Evolutionary conservation across 148 eudicot species (phyloP).

Genomic region (Dysphania ambrosioides): DNA sequence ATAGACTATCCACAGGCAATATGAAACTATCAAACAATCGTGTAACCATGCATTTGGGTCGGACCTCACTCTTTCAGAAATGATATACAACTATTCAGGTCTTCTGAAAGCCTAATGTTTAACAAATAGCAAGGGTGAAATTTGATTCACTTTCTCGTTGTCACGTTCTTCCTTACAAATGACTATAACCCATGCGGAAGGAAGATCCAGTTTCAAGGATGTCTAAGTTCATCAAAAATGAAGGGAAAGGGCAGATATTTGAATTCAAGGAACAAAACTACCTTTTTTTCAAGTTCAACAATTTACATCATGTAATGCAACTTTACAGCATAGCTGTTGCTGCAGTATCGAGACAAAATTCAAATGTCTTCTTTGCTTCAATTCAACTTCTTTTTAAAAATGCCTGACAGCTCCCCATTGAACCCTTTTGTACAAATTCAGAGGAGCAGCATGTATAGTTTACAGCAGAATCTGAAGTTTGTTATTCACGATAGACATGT

Average conservation of each 20-base stretch:
- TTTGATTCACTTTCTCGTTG: neutral
- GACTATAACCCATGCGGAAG: neutral
- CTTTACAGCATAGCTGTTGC: neutral
- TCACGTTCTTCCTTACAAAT: neutral
- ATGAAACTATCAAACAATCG: no score
- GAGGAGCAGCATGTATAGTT: conserved; percentile 15
- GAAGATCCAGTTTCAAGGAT: neutral
- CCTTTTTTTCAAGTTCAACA: neutral
- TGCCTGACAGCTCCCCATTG: neutral
- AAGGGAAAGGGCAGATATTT: neutral
- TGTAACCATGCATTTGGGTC: no score
- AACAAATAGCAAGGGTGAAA: no score
- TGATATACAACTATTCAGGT: no score
- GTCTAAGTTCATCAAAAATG: no score
- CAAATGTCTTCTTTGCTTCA: neutral
- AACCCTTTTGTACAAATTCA: conserved; percentile 23
- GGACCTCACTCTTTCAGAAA: no score
- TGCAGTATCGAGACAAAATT: neutral
- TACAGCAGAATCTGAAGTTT: conserved; percentile 8
- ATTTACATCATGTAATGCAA: conserved; percentile 10
- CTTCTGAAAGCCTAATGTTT: no score
- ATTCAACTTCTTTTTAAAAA: conserved; percentile 2
- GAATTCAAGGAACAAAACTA: no score
- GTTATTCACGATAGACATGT: conserved; percentile 67
- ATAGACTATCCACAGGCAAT: no score